Evolutionary conservation across 2,329 filamentous ascomycete genomes (phyloP).

Genomic region (Pyrenochaeta sp.): DNA sequence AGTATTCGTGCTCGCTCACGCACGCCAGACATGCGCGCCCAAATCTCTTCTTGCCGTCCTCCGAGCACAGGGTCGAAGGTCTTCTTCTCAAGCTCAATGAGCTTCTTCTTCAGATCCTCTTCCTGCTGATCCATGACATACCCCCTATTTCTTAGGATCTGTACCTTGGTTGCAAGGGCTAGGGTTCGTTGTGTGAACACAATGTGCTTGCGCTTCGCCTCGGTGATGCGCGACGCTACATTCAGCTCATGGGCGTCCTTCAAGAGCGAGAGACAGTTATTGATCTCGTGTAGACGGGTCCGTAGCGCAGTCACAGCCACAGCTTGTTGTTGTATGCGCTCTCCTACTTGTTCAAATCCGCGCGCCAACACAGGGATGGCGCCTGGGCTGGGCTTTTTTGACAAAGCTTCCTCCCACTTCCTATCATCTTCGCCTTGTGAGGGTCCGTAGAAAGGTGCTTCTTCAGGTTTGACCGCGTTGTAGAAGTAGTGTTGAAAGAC

Average conservation of each 20-base stretch:
- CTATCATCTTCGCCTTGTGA: slow-evolving; percentile 74
- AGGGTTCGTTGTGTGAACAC: slow-evolving; percentile 77
- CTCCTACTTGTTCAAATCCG: slow-evolving; percentile 76
- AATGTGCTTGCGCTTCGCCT: slow-evolving; percentile 76
- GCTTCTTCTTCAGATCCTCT: slow-evolving; percentile 77
- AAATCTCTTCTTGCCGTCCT: slow-evolving; percentile 83
- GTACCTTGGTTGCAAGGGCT: slow-evolving; percentile 78
- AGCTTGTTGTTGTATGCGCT: slow-evolving; percentile 76
- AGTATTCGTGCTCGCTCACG: slow-evolving; percentile 76
- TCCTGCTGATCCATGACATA: slow-evolving; percentile 83
- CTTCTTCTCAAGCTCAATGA: slow-evolving; percentile 72
- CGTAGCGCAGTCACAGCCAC: slow-evolving; percentile 75
- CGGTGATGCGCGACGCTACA: slow-evolving; percentile 76
- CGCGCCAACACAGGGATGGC: slow-evolving; percentile 80
- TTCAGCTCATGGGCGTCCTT: slow-evolving; percentile 80
- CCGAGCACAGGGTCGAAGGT: slow-evolving; percentile 78
- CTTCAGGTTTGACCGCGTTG: slow-evolving; percentile 79
- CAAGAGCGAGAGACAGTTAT: slow-evolving; percentile 74
- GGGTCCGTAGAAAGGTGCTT: slow-evolving; percentile 79
- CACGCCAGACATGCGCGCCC: slow-evolving; percentile 80
- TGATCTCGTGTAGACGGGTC: slow-evolving; percentile 79
- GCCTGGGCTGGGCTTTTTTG: slow-evolving; percentile 78
- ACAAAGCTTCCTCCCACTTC: slow-evolving; percentile 85
- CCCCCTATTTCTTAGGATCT: slow-evolving; percentile 81
- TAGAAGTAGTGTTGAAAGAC: slow-evolving; percentile 87